A percentile compares a stretch with the other conserved stretches of the same genome.
phyloP scores from a whole-genome alignment of 345 rosid species.

The Arabidopsis arenosa region DNA sequence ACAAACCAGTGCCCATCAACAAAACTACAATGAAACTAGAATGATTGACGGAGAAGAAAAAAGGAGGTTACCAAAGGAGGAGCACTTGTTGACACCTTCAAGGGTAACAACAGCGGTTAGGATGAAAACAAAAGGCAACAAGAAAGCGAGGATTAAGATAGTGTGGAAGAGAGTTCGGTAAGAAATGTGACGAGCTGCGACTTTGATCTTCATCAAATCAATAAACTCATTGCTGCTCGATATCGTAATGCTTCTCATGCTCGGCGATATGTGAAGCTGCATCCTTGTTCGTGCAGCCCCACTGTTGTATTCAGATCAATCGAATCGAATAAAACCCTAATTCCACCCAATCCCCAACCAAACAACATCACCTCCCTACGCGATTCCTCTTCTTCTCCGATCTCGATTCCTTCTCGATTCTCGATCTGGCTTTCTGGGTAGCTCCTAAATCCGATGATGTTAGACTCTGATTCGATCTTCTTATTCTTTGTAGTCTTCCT shows the following conservation, averaged over 20 bases:
- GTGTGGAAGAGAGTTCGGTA: slow-evolving; percentile 96
- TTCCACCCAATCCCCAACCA: slow-evolving; percentile 52
- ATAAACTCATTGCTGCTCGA: slow-evolving; percentile 96
- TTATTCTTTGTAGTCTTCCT: slow-evolving; percentile 46
- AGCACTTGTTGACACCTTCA: slow-evolving; percentile 99
- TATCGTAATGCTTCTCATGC: slow-evolving; percentile 99
- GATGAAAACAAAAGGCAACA: slow-evolving; percentile 98
- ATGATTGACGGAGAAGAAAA: neutral
- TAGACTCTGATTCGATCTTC: slow-evolving; percentile 22
- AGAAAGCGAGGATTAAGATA: slow-evolving; percentile 91
- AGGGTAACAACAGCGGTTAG: slow-evolving; percentile 98
- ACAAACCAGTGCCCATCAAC: neutral
- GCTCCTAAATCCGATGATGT: slow-evolving; percentile 38
- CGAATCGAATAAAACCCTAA: slow-evolving; percentile 36
- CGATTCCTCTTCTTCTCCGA: slow-evolving; percentile 35
- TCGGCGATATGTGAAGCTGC: slow-evolving; percentile 99
- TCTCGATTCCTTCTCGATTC: slow-evolving; percentile 39
- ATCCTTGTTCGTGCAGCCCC: slow-evolving; percentile 83
- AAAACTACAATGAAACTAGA: neutral
- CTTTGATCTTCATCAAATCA: slow-evolving; percentile 99
- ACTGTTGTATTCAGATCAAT: slow-evolving; percentile 33
- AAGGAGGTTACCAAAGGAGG: slow-evolving; percentile 83
- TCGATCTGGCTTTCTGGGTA: slow-evolving; percentile 41
- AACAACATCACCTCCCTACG: slow-evolving; percentile 78
- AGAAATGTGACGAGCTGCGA: slow-evolving; percentile 98